phyloP scores from a whole-genome alignment of 1,284 basidiomycete species.

The Calocybe gambosa region DNA sequence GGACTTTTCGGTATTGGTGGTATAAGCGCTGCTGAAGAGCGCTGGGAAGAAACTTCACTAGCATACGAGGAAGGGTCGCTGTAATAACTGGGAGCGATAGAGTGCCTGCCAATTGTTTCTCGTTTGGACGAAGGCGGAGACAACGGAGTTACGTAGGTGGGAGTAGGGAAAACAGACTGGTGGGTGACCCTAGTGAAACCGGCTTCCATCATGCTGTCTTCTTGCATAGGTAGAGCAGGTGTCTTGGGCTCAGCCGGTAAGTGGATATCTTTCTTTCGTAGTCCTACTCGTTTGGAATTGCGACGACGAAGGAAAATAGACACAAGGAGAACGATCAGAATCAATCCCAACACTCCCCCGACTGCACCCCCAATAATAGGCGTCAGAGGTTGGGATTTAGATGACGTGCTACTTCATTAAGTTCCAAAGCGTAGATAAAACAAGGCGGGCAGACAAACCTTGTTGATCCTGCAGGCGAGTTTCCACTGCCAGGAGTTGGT shows the following conservation, averaged over 20 bases:
- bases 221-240: constrained; percentile 35
- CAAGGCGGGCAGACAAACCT: constrained; percentile 4
- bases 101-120: constrained; percentile 20
- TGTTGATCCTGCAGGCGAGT: background rate
- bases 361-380: constrained; percentile 27
- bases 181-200: constrained; percentile 15
- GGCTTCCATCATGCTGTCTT: constrained; percentile 27
- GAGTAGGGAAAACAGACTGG: background rate
- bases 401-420: background rate
- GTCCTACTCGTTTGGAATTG: constrained; percentile 11
- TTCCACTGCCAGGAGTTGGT: background rate
- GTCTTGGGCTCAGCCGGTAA: constrained; percentile 20
- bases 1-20: constrained; percentile 16
- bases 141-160: constrained; percentile 7
- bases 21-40: constrained; percentile 21
- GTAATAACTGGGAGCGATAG: constrained; percentile 31
- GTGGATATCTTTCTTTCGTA: constrained; percentile 15
- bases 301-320: constrained; percentile 26
- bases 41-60: constrained; percentile 11
- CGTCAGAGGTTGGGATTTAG: constrained; percentile 5
- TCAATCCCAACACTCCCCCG: constrained; percentile 24
- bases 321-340: constrained; percentile 24
- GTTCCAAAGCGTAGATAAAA: background rate
- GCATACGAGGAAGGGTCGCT: constrained; percentile 19
- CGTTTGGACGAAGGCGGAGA: constrained; percentile 3